Base-by-base conservation (phyloP, 805 yeast species). In the Citeromyces nyonsensis region DNA sequence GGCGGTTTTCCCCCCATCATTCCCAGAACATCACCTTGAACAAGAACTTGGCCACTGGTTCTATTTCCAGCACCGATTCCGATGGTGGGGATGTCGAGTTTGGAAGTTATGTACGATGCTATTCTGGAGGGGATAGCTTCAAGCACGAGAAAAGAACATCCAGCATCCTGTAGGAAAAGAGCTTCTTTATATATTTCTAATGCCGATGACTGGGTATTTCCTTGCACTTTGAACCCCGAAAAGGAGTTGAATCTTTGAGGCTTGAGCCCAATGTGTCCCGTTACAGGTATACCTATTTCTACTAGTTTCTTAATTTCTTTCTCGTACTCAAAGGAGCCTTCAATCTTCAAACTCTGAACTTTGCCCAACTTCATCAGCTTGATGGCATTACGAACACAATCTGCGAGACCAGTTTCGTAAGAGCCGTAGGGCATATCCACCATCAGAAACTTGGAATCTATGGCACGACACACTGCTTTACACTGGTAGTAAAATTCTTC, bases 61-160 rank as follows among this genome's bases (percentile, higher is more conserved):
- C 57, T 56, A 14, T 73, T 69, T 1, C 98, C 97, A 0, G 97
- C 95, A 4, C 98, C 98, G 31, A 88, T 88, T 3, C 98, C 98
- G 41, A 88, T 85, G 1, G 93, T 81, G 0, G 97, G 96, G 1
- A 88, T 61, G 1, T 48, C 32, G 24, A 85, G 49, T 10, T 59
- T 56, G 2, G 60, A 48, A 0, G 95, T 80, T 20, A 91, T 70
- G 35, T 59, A 57, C 29, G 59, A 50, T 0, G 88, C 88, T 9
- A 91, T 54, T 35, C 64, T 65, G 35, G 69, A 69, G 1, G 98
- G 98, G 4, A 88, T 68, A 33, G 96, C 93, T 44, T 88, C 98
- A 3, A 88, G 49, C 2, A 88, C 73, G 3, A 85, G 45, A 32
- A 78, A 50, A 42, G 80, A 79, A 12, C 76, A 80, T 0, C 97